phyloP scores from a whole-genome alignment of 2,329 filamentous ascomycete species.

The Monosporascus ibericus region DNA sequence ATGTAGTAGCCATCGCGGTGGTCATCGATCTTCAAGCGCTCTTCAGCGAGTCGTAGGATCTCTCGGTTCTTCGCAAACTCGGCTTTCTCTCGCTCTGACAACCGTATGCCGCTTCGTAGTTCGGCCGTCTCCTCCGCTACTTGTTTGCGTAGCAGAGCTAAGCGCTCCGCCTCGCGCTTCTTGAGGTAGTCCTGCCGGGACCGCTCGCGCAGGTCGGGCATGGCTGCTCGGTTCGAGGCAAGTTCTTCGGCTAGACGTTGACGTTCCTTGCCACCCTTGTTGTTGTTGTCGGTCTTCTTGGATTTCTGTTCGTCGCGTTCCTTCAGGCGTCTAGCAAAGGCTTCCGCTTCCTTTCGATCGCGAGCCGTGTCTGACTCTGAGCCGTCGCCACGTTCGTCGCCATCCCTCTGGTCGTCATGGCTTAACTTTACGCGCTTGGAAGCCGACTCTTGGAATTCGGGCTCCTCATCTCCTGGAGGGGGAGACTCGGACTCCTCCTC shows the following conservation, averaged over 20 bases:
- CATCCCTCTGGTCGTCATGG: slow-evolving; percentile 35
- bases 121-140: slow-evolving; percentile 85
- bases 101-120: slow-evolving; percentile 63
- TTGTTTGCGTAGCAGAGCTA: slow-evolving; percentile 82
- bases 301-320: slow-evolving; percentile 65
- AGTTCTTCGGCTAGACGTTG: slow-evolving; percentile 62
- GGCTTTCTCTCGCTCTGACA: slow-evolving; percentile 74
- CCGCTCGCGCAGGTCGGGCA: slow-evolving; percentile 73
- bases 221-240: slow-evolving; percentile 60
- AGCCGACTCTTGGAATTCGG: slow-evolving; percentile 62
- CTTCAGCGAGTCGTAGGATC: slow-evolving; percentile 73
- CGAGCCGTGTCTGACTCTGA: slow-evolving; percentile 57
- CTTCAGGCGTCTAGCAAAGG: slow-evolving; percentile 69
- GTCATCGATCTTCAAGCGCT: slow-evolving; percentile 82
- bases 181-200: slow-evolving; percentile 90
- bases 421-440: slow-evolving; percentile 63
- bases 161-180: slow-evolving; percentile 80
- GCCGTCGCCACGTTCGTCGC: slow-evolving; percentile 29
- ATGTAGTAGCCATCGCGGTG: slow-evolving; percentile 87
- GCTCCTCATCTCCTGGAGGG: slow-evolving; percentile 42
- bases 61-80: slow-evolving; percentile 89
- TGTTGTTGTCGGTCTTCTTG: slow-evolving; percentile 58
- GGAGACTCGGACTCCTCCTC: slow-evolving; percentile 51
- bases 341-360: slow-evolving; percentile 71
- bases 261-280: slow-evolving; percentile 52